These are phyloP conservation scores for Mycosarcoma maydis DNA, from an alignment of 1,284 basidiomycete genomes.

Conservation along the genomic window DNA sequence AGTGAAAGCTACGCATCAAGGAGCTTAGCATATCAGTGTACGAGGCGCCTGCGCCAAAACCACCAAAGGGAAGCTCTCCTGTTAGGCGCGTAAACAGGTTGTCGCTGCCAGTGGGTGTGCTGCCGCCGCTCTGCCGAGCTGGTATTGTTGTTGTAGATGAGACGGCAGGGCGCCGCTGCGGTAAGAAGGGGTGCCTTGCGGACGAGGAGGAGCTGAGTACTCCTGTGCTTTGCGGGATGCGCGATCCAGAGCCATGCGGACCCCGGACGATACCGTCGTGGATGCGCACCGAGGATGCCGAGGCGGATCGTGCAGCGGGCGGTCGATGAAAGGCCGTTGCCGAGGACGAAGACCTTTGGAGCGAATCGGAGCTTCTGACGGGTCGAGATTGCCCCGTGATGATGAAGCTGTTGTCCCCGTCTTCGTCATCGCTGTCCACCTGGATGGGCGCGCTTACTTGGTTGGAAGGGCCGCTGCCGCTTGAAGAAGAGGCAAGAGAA, in stretches of 20 bases:
- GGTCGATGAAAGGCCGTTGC: constrained; percentile 4
- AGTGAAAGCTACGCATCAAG: constrained; percentile 15
- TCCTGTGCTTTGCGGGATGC: constrained; percentile 20
- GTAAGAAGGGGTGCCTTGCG: constrained; percentile 16
- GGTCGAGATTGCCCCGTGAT: constrained; percentile 23
- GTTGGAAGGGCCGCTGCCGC: background rate
- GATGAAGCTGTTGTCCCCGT: constrained; percentile 34
- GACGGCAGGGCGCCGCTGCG: constrained; percentile 25
- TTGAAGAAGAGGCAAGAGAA: background rate
- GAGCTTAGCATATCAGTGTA: constrained; percentile 22
- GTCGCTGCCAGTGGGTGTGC: background rate
- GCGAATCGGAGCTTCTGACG: constrained; percentile 5
- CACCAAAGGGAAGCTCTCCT: constrained; percentile 12
- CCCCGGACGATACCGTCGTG: constrained; percentile 39
- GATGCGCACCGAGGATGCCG: constrained; percentile 15
- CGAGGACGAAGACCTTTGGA: constrained; percentile 9
- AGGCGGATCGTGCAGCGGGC: background rate
- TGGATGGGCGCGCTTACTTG: constrained; percentile 17
- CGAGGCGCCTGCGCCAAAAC: constrained; percentile 18
- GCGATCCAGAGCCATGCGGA: constrained; percentile 24
- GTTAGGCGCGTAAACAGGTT: constrained; percentile 17
- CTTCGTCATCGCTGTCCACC: constrained; percentile 41
- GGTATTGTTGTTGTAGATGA: constrained; percentile 16
- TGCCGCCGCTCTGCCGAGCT: constrained; percentile 6
- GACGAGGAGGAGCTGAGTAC: constrained; percentile 15